These are phyloP conservation scores for Poterioochromonas sp. DNA, from an alignment of 352 stramenopile species.

Conservation along the genomic window DNA sequence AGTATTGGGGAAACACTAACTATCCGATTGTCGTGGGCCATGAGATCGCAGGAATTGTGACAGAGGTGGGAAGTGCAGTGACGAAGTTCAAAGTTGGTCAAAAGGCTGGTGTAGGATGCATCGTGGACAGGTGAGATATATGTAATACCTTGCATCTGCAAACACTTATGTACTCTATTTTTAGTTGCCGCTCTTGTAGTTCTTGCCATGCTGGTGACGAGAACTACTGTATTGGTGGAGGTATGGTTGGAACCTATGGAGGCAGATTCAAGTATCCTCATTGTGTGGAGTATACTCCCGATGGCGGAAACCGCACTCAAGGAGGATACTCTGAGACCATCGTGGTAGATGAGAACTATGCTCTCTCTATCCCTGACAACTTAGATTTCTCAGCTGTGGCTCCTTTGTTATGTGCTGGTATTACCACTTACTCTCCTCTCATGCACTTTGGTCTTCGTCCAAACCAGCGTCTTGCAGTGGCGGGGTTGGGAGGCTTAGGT, in stretches of 20 bases:
- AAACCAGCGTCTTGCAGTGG: slow-evolving; percentile 54
- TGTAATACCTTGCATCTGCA: too few relatives aligned
- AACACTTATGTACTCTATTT: too few relatives aligned
- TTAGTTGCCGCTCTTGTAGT: slow-evolving; percentile 56
- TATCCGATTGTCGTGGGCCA: slow-evolving; percentile 35
- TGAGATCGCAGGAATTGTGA: slow-evolving; percentile 50
- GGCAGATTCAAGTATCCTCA: neutral
- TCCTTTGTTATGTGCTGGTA: slow-evolving; percentile 66
- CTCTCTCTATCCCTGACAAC: slow-evolving; percentile 61
- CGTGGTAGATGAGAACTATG: slow-evolving; percentile 55
- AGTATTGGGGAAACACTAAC: neutral
- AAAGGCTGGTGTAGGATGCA: slow-evolving; percentile 61
- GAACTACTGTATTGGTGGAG: slow-evolving; percentile 50
- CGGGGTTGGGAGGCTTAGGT: slow-evolving; percentile 68
- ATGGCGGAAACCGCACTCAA: slow-evolving; percentile 43
- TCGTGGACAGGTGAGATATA: slow-evolving; percentile 62
- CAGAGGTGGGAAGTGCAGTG: slow-evolving; percentile 52
- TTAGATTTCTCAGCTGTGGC: slow-evolving; percentile 55
- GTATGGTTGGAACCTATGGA: neutral
- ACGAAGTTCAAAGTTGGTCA: slow-evolving; percentile 59
- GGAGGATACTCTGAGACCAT: slow-evolving; percentile 65
- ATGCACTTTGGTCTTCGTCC: slow-evolving; percentile 54
- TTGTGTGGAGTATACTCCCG: neutral
- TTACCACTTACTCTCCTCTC: slow-evolving; percentile 66
- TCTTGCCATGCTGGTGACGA: slow-evolving; percentile 55